Evolutionary conservation across 208 protist species (phyloP), one percentile per base, ranked within the genome.

Genomic region (Strigomonas culicis): DNA sequence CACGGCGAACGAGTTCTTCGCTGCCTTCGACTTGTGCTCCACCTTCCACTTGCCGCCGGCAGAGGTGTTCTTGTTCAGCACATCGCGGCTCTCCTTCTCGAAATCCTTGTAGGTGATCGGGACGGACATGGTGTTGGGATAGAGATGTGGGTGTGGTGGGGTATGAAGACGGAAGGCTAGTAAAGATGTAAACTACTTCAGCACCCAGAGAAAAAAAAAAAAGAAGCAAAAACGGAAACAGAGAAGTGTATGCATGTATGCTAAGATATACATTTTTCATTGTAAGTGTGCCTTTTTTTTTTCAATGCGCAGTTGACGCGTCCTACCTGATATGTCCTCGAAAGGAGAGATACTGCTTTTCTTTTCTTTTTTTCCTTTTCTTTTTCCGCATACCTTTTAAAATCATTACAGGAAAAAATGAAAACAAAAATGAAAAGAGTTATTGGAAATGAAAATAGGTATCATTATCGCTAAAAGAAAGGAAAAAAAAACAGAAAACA

Each of bases 11-110:
- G 59, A 73, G 49, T 80, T 75, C 76, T 84, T 81, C 39, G 75
- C 56, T 30, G 71, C 81, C 73, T 90, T 93, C 69, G 79, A 72
- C 72, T 92, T 92, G 79, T 70, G 72, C 83, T 94, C 84, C 50
- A 92, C 34, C 61, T 84, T 89, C 84, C 85, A 90, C 52, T 59
- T 63, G 32, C 58, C 43, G 24, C 77, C n/a, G 24, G 62, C 67
- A 34, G 64, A 72, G 71, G 76, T 86, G 79, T 79, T 82, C 71
- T 88, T 90, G 46, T 70, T 76, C 32, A 94, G 79, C 34, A 91
- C 52, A 50, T 94, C 88, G 63, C 80, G 86, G 47, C 70, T 80
- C 59, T 75, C 67, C 74, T 94, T 94, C 73, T 80, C 69, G 73
- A 77, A 94, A 70, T 94, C 88, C 75, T 88, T 88, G 73, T 83